Evolutionary conservation across 75 land plant species (phyloP).

Genomic region (Ceratopteris richardii): DNA sequence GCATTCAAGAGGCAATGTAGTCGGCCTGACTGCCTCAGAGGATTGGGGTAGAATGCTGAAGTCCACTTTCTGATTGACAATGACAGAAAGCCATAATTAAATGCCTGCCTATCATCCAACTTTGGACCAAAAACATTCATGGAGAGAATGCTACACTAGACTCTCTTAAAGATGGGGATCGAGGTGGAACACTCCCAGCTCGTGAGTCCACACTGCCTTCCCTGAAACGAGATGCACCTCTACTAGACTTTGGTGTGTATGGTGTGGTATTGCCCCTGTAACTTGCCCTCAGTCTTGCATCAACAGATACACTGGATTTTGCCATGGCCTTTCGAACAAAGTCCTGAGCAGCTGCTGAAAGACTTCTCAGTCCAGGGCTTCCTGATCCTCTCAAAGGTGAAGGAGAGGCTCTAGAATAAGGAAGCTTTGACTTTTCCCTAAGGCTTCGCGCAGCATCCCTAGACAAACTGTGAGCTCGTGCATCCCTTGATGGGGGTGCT

Average conservation of each 20-base stretch:
- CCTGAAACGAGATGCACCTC: slow-evolving; percentile 55
- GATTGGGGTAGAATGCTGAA: too few species aligned
- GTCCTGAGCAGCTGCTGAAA: slow-evolving; percentile 98
- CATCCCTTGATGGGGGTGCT: slow-evolving; percentile 64
- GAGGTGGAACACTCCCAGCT: slow-evolving; percentile 16
- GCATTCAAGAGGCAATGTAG: too few species aligned
- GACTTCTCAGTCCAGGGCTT: slow-evolving; percentile 55
- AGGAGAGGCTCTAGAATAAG: slow-evolving; percentile 51
- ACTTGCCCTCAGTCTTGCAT: slow-evolving; percentile 88
- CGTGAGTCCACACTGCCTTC: slow-evolving; percentile 44
- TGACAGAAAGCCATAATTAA: too few species aligned
- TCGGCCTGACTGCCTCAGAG: too few species aligned
- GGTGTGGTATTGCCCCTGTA: slow-evolving; percentile 64
- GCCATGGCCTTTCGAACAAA: slow-evolving; percentile 87
- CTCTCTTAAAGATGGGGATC: slow-evolving; percentile 64
- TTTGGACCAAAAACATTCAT: too few species aligned
- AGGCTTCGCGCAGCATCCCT: slow-evolving; percentile 85
- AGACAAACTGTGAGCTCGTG: slow-evolving; percentile 78
- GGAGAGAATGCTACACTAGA: too few species aligned
- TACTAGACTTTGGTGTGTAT: slow-evolving; percentile 53
- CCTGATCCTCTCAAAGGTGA: slow-evolving; percentile 54
- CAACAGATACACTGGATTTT: slow-evolving; percentile 62
- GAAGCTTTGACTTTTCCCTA: slow-evolving; percentile 69
- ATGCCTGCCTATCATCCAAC: too few species aligned
- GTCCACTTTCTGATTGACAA: too few species aligned